Evolutionary conservation across 2,329 filamentous ascomycete genomes (phyloP).

Genomic region (Sarocladium brachiariae): DNA sequence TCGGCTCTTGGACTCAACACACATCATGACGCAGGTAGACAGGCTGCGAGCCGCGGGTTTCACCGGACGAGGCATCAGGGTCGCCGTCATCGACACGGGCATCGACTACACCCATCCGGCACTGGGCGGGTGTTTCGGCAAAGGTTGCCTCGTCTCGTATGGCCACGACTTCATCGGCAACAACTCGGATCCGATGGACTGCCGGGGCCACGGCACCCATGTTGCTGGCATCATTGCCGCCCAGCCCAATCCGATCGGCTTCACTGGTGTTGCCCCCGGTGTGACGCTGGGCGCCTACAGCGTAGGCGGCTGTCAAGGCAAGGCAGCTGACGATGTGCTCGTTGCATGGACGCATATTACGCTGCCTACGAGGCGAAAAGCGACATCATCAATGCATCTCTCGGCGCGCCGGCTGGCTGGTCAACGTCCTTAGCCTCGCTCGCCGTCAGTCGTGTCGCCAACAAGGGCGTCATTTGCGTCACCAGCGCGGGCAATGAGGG

Average conservation of each 20-base stretch:
- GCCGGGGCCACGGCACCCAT: constrained; percentile 22
- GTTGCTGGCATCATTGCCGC: constrained; percentile 26
- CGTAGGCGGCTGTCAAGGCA: constrained; percentile 19
- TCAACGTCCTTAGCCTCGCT: no score
- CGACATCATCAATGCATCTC: constrained; percentile 15
- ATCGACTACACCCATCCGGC: constrained; percentile 19
- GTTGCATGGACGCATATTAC: constrained; percentile 28
- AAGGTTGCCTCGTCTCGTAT: constrained; percentile 17
- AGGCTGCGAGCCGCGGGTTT: no score
- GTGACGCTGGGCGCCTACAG: constrained; percentile 22
- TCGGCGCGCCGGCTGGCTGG: no score
- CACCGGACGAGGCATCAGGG: constrained; percentile 19
- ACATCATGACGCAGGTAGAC: no score
- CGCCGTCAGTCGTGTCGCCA: no score
- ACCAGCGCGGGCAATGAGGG: no score
- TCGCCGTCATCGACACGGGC: constrained; percentile 22
- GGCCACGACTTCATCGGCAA: background rate
- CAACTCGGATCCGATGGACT: constrained; percentile 19
- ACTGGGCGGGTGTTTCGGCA: constrained; percentile 19
- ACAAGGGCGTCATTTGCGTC: no score
- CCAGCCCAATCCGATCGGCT: constrained; percentile 16
- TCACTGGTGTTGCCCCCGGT: constrained; percentile 23
- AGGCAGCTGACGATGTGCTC: constrained; percentile 19
- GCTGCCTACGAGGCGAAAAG: constrained; percentile 22
- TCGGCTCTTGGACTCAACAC: no score